Evolutionary conservation across 495 filamentous ascomycete genomes (phyloP), one percentile per base, ranked within the genome.

Genomic region (Mycothermus thermophilus): DNA sequence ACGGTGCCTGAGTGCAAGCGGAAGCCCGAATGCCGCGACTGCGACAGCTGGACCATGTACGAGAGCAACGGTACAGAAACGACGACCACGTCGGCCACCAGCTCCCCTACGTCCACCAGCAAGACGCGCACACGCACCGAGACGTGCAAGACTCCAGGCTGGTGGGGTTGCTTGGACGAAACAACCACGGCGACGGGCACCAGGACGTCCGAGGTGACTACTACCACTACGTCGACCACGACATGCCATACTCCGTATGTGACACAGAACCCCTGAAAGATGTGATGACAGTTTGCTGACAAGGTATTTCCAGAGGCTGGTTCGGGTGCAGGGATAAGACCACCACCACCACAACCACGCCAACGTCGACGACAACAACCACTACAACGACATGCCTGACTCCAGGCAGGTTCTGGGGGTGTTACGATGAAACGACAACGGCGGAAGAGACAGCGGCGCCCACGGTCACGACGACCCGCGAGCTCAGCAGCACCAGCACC

Each of bases 1-100:
- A 59, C 64, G 7, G 79, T 87, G 1, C 77, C 90, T 1, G 58
- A 72, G 41, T 97, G 90, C 56, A 62, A 50, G 34, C 63, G 58
- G 24, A 75, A 74, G 0, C 64, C 75, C 3, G 84, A 93, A 35
- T 96, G 90, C 57, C 69, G 77, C 32, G 90, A 97, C 50, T 97
- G 90, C 45, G 79, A 74, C 44, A 74, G 77, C 25, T 97, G 90
- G 90, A 93, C 94, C 51, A 94, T 81, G 60, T 88, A 84, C 45
- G 75, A 71, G 43, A 92, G 85, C 47, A 94, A 96, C 48, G 79
- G 77, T 9, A 85, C 83, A 2, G 76, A 84, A 30, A 66, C 68
- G 3, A 81, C 75, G 3, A 85, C 79, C 0, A 77, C 79, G 0
- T 68, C 69, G 4, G 69, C 59, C 5, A 57, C 63, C 3, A 69